These are phyloP conservation scores for Monilinia vaccinii-corymbosi DNA, from an alignment of 2,329 filamentous ascomycete genomes.

Conservation along the genomic window DNA sequence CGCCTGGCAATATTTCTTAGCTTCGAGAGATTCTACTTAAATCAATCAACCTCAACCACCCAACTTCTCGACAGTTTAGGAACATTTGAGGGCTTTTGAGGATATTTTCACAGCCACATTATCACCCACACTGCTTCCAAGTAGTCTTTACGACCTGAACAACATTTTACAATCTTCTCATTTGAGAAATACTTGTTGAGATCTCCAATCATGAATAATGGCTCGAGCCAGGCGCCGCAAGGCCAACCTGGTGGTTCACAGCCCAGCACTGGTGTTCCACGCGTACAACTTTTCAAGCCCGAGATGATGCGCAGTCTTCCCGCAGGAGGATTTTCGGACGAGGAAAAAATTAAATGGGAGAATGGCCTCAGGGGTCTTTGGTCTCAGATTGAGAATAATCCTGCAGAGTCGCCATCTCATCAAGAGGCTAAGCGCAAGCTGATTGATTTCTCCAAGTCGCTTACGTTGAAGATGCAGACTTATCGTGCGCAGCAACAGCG, in stretches of 20 bases:
- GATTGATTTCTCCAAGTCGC: slow-evolving; percentile 49
- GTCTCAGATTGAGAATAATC: slow-evolving; percentile 39
- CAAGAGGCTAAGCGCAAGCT: slow-evolving; percentile 48
- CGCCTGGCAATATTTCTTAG: not conserved
- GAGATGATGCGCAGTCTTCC: slow-evolving; percentile 29
- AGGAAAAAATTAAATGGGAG: slow-evolving; percentile 52
- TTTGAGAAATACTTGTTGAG: not conserved
- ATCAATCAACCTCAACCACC: not conserved
- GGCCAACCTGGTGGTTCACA: slow-evolving; percentile 14
- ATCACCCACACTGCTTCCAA: not conserved
- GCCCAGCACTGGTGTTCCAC: slow-evolving; percentile 16
- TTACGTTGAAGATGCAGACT: slow-evolving; percentile 29
- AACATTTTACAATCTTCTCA: not conserved
- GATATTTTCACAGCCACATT: not conserved
- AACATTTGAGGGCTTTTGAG: too few species aligned
- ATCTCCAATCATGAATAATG: slow-evolving; percentile 22
- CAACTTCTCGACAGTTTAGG: not conserved
- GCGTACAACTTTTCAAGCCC: slow-evolving; percentile 21
- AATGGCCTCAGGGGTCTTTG: slow-evolving; percentile 45
- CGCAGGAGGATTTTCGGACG: slow-evolving; percentile 34
- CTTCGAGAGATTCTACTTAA: not conserved
- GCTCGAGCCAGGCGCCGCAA: slow-evolving; percentile 19
- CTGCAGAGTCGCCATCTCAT: slow-evolving; percentile 41
- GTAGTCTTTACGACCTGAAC: not conserved
- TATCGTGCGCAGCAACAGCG: slow-evolving; percentile 9